phyloP scores from a whole-genome alignment of 345 rosid genomes.

The Raphanus sativus region DNA sequence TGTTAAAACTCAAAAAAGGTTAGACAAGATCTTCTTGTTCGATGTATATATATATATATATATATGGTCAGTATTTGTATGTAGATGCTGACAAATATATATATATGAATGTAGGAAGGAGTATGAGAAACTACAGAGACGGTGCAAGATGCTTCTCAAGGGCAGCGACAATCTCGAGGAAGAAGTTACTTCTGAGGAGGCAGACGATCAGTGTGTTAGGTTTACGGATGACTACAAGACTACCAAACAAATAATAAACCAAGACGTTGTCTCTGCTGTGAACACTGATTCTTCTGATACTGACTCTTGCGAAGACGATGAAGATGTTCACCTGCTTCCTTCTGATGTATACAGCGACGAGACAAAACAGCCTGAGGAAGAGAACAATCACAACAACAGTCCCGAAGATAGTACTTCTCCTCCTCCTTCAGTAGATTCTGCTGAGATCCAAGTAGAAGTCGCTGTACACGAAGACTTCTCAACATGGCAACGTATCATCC shows the following conservation, averaged over 20 bases:
- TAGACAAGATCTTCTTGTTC: not conserved
- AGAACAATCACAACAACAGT: conserved; percentile 11
- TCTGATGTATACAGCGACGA: conserved; percentile 51
- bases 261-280: conserved; percentile 52
- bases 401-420: conserved; percentile 42
- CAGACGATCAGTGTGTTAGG: conserved; percentile 46
- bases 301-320: conserved; percentile 78
- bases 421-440: not conserved
- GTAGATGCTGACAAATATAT: not conserved
- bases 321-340: conserved; percentile 55
- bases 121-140: conserved; percentile 80
- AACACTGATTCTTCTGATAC: conserved; percentile 85
- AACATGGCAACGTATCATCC: conserved; percentile 93
- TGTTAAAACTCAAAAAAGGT: conserved; percentile 68
- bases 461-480: conserved; percentile 61
- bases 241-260: conserved; percentile 46
- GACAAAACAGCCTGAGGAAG: conserved; percentile 43
- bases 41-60: not conserved
- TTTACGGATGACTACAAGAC: conserved; percentile 47
- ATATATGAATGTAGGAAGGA: conserved; percentile 59
- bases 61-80: not conserved
- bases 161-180: conserved; percentile 55
- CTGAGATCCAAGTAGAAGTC: conserved; percentile 40
- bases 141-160: conserved; percentile 54
- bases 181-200: conserved; percentile 38